Evolutionary conservation across 164 flowering plant species (phyloP), one percentile per base, ranked within the genome.

Genomic region (Vitis rupestris): DNA sequence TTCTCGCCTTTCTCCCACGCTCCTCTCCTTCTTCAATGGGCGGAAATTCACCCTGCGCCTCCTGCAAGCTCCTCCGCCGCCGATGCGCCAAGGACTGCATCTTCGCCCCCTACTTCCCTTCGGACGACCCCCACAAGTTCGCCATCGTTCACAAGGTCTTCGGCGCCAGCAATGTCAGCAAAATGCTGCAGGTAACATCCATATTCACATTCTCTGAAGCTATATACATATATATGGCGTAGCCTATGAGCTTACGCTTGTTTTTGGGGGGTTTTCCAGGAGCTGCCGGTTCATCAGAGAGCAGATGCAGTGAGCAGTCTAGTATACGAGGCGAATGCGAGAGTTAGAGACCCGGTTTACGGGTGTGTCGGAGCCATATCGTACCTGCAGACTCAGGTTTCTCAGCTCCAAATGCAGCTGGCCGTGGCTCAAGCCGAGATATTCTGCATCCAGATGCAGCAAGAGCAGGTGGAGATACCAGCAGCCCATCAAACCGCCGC

Each of bases 361-460:
- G 95, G 95, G 2, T 90, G 93, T 27, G 89, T 87, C 0, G 95
- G 95, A 10, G 95, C 95, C 10, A 88, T 90, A n/a, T 90, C 95
- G 0, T 84, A 77, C 74, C 75, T 90, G 17, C 93, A 90, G 68
- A 83, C 80, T 76, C 91, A 90, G 75, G 91, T 90, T 1, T 83
- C 90, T 1, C 82, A 87, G 66, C 75, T 90, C 6, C 90, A 90
- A 77, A 90, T 90, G 95, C 88, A 90, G 73, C 88, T 90, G 1
- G 95, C 92, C 0, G 81, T 87, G 29, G 91, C 92, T 63, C 88
- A 90, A 72, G 88, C 95, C 48, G 92, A 90, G 86, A 87, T 90
- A 11, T 79, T 88, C 6, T 88, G 91, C 82, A 86, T 87, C 68
- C 95, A 90, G 80, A 86, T 90, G 92, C 95, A 90, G 56, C 86